phyloP scores from a whole-genome alignment of 768 basidiomycete species.

The Russula abietina region DNA sequence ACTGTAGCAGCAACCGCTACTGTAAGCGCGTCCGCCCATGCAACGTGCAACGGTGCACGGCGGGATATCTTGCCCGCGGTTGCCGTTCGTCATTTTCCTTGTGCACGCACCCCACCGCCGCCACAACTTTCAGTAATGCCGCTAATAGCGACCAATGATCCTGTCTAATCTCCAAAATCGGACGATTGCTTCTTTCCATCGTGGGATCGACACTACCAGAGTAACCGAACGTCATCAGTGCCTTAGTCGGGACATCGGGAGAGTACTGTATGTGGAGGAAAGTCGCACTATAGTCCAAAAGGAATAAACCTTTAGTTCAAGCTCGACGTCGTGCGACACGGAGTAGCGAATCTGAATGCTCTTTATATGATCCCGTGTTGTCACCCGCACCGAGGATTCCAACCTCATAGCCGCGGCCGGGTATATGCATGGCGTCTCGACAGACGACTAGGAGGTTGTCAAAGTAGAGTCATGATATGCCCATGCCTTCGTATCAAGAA shows the following conservation, averaged over 20 bases:
- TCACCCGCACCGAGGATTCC: conserved; percentile 81
- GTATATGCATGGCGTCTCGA: conserved; percentile 49
- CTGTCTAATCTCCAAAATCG: conserved; percentile 97
- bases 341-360: conserved; percentile 99
- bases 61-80: conserved; percentile 97
- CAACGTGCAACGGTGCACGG: conserved; percentile 75
- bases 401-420: too few relatives aligned
- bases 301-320: conserved; percentile 84
- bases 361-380: conserved; percentile 93
- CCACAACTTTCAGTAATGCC: conserved; percentile 70
- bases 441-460: conserved; percentile 65
- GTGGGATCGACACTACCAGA: conserved; percentile 49
- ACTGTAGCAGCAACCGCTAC: conserved; percentile 95
- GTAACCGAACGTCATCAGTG: conserved; percentile 54
- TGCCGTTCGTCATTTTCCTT: conserved; percentile 99
- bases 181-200: conserved; percentile 67
- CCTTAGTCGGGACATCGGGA: conserved; percentile 91
- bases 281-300: conserved; percentile 52
- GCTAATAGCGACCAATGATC: conserved; percentile 99
- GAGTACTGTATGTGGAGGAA: conserved; percentile 76
- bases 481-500: conserved; percentile 77
- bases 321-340: conserved; percentile 80
- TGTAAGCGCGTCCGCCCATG: too few relatives aligned
- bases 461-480: conserved; percentile 82
- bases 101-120: conserved; percentile 57